phyloP scores from a whole-genome alignment of 176 grass and related monocot species.

The Raddia guianensis region DNA sequence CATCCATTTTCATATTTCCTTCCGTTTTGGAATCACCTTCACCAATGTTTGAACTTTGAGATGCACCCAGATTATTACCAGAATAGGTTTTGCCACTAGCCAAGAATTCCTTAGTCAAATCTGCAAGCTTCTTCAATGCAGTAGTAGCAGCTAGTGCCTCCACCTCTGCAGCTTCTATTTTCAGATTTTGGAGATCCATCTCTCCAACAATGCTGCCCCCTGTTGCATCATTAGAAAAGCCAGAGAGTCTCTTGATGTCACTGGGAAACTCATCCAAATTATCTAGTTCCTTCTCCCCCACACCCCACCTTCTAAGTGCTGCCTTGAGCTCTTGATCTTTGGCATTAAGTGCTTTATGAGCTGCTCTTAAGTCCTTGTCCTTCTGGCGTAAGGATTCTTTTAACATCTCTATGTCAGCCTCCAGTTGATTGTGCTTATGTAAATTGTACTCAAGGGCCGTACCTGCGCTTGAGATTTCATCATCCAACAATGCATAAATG shows the following conservation, averaged over 20 bases:
- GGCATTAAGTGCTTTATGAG: conserved; percentile 41
- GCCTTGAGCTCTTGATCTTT: conserved; percentile 67
- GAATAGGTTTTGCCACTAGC: conserved; percentile 32
- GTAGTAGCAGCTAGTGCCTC: conserved; percentile 55
- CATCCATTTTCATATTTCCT: conserved; percentile 16
- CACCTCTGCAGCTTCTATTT: conserved; percentile 37
- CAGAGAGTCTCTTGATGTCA: conserved; percentile 21
- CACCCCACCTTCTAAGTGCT: conserved; percentile 40
- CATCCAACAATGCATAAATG: conserved; percentile 49
- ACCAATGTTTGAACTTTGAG: background rate
- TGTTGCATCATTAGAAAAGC: conserved; percentile 26
- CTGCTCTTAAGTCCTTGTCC: conserved; percentile 51
- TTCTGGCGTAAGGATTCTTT: conserved; percentile 54
- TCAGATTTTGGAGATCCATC: conserved; percentile 21
- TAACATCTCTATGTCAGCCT: conserved; percentile 61
- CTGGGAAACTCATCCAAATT: conserved; percentile 42
- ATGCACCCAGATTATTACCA: conserved; percentile 24
- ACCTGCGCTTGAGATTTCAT: conserved; percentile 48
- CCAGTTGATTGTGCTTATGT: conserved; percentile 55
- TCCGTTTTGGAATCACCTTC: conserved; percentile 5
- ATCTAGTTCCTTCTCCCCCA: conserved; percentile 47
- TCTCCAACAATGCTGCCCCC: conserved; percentile 5
- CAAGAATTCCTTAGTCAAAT: conserved; percentile 46
- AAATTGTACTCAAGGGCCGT: conserved; percentile 50
- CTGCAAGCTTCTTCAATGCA: conserved; percentile 44